Percentiles rank a stretch among this genome's conserved stretches.
Evolutionary conservation across 768 basidiomycete species (phyloP).

Genomic region (Gelatoporia subvermispora): DNA sequence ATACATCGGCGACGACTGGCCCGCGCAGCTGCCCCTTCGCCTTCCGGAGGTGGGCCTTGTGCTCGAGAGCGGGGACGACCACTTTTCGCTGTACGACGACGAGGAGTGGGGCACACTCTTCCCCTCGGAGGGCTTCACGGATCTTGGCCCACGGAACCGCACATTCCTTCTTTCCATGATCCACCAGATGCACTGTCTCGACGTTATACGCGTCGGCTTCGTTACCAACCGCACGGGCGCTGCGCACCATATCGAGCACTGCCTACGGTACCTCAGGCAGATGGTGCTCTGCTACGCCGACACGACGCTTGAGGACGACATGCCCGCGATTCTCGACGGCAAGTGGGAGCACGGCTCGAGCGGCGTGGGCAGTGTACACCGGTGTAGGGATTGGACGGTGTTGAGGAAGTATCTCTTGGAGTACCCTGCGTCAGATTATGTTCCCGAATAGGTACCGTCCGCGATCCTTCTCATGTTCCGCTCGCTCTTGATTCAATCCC

Average conservation of each 20-base stretch:
- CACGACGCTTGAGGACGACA: conserved; percentile 22
- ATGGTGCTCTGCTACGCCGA: conserved; percentile 23
- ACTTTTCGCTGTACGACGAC: conserved; percentile 29
- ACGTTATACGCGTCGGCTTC: conserved; percentile 20
- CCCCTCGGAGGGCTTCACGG: conserved; percentile 9
- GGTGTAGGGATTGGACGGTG: conserved; percentile 17
- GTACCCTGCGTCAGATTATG: background rate
- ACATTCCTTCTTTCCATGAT: conserved; percentile 20
- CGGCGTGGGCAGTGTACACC: conserved; percentile 10
- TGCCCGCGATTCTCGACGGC: conserved; percentile 12
- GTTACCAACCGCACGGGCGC: conserved; percentile 9
- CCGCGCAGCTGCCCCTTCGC: conserved; percentile 27
- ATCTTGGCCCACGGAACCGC: conserved; percentile 8
- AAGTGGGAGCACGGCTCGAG: conserved; percentile 7
- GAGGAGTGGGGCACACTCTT: conserved; percentile 32
- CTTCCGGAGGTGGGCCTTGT: conserved; percentile 26
- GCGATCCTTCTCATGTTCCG: too few species aligned
- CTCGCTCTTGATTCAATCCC: too few species aligned
- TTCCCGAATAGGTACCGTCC: too few species aligned
- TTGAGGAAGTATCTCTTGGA: conserved; percentile 12
- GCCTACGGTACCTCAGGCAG: conserved; percentile 24
- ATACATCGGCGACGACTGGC: conserved; percentile 24
- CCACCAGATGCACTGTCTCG: conserved; percentile 26
- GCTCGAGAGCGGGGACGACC: conserved; percentile 18
- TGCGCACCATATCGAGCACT: conserved; percentile 21